Percentiles rank a stretch among this genome's conserved stretches.
Conservation (phyloP, 352 stramenopile species). For the Phytophthora capsici region DNA sequence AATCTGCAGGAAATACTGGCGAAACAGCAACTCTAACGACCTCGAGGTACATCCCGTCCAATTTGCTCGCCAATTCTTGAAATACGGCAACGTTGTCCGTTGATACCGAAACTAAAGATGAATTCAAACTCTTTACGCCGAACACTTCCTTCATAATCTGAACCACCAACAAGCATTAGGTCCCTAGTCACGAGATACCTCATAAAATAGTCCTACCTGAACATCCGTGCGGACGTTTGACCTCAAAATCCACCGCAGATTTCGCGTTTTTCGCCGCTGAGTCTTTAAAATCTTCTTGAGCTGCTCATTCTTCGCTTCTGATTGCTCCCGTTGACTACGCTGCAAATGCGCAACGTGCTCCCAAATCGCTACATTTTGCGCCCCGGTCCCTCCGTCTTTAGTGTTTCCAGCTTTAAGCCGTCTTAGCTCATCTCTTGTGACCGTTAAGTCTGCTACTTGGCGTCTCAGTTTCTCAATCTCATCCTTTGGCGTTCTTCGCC, state of each 20-base stretch:
- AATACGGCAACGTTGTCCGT: too few species aligned
- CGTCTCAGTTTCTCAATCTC: slow-evolving; percentile 3
- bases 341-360: too few species aligned
- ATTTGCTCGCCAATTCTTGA: background rate
- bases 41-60: slow-evolving; percentile 12
- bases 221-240: background rate
- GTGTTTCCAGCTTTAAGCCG: too few species aligned
- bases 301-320: background rate
- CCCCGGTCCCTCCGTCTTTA: too few species aligned
- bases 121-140: background rate
- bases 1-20: background rate
- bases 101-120: too few species aligned
- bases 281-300: slow-evolving; percentile 39
- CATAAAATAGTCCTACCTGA: background rate
- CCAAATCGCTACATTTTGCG: too few species aligned
- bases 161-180: background rate
- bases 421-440: background rate
- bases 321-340: too few species aligned
- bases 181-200: too few species aligned
- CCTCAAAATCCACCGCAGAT: slow-evolving; percentile 28
- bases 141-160: slow-evolving; percentile 10
- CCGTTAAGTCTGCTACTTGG: background rate
- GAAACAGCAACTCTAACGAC: background rate
- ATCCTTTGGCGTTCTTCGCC: background rate
- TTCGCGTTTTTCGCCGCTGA: slow-evolving; percentile 35